Conservation (phyloP, 164 flowering plant genomes). For the Piper betle region DNA sequence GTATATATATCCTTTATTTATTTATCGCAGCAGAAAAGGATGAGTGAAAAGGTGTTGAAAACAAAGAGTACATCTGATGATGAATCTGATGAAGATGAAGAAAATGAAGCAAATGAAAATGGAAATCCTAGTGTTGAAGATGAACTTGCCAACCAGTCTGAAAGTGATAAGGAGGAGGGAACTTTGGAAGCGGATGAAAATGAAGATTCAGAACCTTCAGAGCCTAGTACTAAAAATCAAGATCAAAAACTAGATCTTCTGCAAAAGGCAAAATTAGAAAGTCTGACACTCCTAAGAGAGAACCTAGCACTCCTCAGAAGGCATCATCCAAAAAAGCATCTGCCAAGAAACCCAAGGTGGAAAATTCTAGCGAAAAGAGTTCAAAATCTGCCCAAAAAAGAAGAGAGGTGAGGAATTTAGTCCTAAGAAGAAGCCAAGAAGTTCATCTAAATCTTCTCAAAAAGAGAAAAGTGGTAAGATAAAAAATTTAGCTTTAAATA, state of each 20-base stretch:
- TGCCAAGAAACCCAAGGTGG: slow-evolving; percentile 30
- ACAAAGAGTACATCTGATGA: slow-evolving; percentile 31
- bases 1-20: no score
- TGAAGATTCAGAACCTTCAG: slow-evolving; percentile 33
- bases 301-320: slow-evolving; percentile 25
- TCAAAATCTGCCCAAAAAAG: slow-evolving; percentile 48
- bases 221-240: slow-evolving; percentile 12
- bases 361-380: slow-evolving; percentile 16
- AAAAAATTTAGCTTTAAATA: no score
- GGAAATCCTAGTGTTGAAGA: slow-evolving; percentile 39
- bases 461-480: slow-evolving; percentile 29
- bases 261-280: slow-evolving; percentile 30
- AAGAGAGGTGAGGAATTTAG: slow-evolving; percentile 33
- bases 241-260: slow-evolving; percentile 33
- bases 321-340: slow-evolving; percentile 24
- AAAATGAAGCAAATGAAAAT: slow-evolving; percentile 39
- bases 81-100: slow-evolving; percentile 38
- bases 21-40: slow-evolving; percentile 6
- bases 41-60: slow-evolving; percentile 22
- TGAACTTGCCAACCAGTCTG: slow-evolving; percentile 44
- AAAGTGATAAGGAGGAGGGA: slow-evolving; percentile 41
- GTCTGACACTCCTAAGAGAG: slow-evolving; percentile 16
- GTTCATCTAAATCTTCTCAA: slow-evolving; percentile 31
- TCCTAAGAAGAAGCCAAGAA: slow-evolving; percentile 29
- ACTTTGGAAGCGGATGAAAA: slow-evolving; percentile 52